Conservation (phyloP, 225 moss, liverwort and hornwort genomes). For the Thuidium tamariscinum region DNA sequence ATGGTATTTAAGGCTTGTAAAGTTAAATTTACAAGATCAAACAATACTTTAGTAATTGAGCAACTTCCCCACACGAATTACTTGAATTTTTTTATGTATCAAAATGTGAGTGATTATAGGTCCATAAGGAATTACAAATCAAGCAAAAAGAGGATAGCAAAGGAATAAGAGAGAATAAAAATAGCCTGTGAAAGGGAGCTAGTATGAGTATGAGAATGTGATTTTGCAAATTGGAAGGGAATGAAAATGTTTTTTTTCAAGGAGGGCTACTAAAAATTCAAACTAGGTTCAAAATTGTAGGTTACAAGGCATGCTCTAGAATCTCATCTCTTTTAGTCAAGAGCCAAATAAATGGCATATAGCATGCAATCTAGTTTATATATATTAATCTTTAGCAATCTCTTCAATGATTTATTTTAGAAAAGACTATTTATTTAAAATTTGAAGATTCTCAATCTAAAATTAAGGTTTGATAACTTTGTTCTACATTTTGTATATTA, state of each 20-base stretch:
- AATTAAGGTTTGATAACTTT: neutral
- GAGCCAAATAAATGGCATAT: neutral
- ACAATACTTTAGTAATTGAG: neutral
- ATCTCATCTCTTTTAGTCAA: rapidly evolving
- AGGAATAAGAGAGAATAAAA: neutral
- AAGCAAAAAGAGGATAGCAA: neutral
- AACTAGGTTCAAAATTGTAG: neutral
- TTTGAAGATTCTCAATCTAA: neutral
- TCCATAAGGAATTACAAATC: neutral
- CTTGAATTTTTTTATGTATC: rapidly evolving
- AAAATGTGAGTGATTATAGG: neutral
- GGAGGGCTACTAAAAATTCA: rapidly evolving
- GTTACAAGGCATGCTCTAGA: neutral
- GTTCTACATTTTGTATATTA: rapidly evolving
- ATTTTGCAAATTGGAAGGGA: neutral
- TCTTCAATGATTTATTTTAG: neutral
- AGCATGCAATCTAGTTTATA: rapidly evolving
- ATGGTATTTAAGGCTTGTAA: neutral
- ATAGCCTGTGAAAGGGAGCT: rapidly evolving
- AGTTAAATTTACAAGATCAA: neutral
- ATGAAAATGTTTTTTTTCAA: too few relatives aligned
- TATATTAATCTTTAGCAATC: neutral
- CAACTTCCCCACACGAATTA: rapidly evolving
- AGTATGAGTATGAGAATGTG: neutral
- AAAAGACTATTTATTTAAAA: neutral